These are phyloP conservation scores for Basipetospora chlamydospora DNA, from an alignment of 2,329 filamentous ascomycete species.

Conservation along the genomic window DNA sequence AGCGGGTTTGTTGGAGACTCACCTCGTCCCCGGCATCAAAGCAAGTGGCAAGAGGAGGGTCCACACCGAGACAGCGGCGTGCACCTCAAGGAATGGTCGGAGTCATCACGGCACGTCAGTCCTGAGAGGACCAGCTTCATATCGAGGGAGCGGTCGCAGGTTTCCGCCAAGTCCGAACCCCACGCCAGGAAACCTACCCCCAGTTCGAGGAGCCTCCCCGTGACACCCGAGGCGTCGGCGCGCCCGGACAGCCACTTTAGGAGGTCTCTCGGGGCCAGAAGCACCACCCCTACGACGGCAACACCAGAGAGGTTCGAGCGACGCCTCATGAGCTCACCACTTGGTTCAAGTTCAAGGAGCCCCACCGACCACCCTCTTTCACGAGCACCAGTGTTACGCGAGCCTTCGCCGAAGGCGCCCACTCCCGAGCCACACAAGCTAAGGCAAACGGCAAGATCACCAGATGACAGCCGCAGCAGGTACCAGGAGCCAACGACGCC, in stretches of 20 bases:
- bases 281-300: too few species aligned
- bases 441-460: conserved; percentile 10
- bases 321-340: conserved; percentile 8
- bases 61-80: conserved; percentile 40
- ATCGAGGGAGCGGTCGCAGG: conserved; percentile 2
- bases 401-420: conserved; percentile 19
- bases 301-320: conserved; percentile 13
- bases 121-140: conserved; percentile 5
- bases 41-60: conserved; percentile 18
- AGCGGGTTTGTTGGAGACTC: conserved; percentile 33
- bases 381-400: conserved; percentile 24
- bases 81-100: conserved; percentile 34
- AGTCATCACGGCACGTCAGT: conserved; percentile 13
- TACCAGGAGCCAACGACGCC: conserved; percentile 13
- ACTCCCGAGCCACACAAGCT: conserved; percentile 32
- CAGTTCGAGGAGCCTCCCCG: too few species aligned
- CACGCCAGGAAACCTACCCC: too few species aligned
- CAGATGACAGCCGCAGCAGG: conserved; percentile 11
- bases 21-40: conserved; percentile 23
- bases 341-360: conserved; percentile 3
- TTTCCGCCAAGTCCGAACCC: too few species aligned
- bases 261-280: too few species aligned
- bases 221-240: too few species aligned
- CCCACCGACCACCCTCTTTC: conserved; percentile 16
- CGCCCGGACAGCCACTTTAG: too few species aligned